Evolutionary conservation across 768 basidiomycete species (phyloP).

Genomic region (Naganishia friedmannii): DNA sequence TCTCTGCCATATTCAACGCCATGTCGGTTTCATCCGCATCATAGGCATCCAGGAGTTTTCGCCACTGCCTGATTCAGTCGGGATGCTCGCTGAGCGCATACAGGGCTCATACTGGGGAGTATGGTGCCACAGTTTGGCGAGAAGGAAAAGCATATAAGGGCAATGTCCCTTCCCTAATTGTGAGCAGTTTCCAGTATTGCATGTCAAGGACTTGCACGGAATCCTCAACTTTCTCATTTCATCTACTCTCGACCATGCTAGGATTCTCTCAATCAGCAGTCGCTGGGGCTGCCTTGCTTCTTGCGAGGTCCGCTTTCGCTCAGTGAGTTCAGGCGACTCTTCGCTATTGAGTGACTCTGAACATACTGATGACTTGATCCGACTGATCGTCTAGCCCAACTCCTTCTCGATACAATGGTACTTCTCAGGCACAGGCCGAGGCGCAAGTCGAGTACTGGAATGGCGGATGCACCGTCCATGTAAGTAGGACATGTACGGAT

Average conservation of each 20-base stretch:
- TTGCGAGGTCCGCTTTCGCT: not conserved
- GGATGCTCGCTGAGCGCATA: not conserved
- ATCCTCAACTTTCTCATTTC: not conserved
- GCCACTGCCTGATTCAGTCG: not conserved
- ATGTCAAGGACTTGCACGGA: not conserved
- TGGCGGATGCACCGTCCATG: constrained; percentile 19
- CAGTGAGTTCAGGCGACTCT: constrained; percentile 1
- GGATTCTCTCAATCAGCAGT: constrained; percentile 1
- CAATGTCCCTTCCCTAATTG: not conserved
- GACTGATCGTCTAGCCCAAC: not conserved
- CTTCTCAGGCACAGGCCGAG: constrained; percentile 17
- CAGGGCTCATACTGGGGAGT: not conserved
- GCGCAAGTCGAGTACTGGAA: constrained; percentile 19
- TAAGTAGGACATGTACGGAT: not conserved
- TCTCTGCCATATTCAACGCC: constrained; percentile 39
- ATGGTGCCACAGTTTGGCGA: not conserved
- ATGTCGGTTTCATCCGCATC: constrained; percentile 51
- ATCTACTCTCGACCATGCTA: not conserved
- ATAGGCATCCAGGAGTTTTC: not conserved
- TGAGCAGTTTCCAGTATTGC: not conserved
- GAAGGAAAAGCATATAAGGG: not conserved
- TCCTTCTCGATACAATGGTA: constrained; percentile 25
- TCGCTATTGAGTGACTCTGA: not conserved
- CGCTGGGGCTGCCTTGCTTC: not conserved
- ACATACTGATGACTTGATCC: no score